A percentile compares a stretch with the other conserved stretches of the same genome.
phyloP scores from a whole-genome alignment of 2,329 filamentous ascomycete genomes.

The Fusarium sp. region DNA sequence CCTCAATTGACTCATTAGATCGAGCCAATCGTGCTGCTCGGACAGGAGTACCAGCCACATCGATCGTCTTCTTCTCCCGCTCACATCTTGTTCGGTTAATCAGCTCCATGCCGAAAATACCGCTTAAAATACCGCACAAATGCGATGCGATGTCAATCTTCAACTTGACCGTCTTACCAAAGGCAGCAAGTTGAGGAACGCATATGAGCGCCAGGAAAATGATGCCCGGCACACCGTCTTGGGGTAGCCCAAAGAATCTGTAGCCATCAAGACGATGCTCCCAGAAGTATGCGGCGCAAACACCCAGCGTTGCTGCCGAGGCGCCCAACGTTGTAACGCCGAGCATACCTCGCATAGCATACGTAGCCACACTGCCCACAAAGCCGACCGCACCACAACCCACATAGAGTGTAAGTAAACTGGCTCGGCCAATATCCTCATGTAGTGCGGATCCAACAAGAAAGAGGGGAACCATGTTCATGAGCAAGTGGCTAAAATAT shows the following conservation, averaged over 20 bases:
- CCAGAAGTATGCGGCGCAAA: constrained; percentile 71
- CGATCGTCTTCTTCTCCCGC: constrained; percentile 31
- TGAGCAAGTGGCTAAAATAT: constrained; percentile 63
- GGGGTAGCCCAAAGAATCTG: constrained; percentile 65
- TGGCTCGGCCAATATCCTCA: constrained; percentile 74
- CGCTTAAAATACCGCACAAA: constrained; percentile 60
- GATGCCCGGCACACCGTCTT: constrained; percentile 65
- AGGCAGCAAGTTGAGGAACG: constrained; percentile 59
- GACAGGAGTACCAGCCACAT: neutral
- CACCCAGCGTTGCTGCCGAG: constrained; percentile 70
- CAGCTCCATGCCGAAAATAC: constrained; percentile 53
- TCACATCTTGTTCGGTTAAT: constrained; percentile 37
- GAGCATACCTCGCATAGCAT: constrained; percentile 58
- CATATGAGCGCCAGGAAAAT: constrained; percentile 62
- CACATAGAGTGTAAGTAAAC: constrained; percentile 75
- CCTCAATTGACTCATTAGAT: neutral
- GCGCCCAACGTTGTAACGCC: constrained; percentile 69
- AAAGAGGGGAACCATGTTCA: constrained; percentile 73
- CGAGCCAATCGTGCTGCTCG: neutral
- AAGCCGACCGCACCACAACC: constrained; percentile 66
- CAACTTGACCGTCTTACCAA: constrained; percentile 54
- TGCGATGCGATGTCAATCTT: constrained; percentile 63
- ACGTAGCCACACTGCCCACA: constrained; percentile 63
- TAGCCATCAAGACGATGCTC: constrained; percentile 65
- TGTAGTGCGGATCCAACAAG: constrained; percentile 74